These are phyloP conservation scores for Thalassiosira mediterranea DNA, from an alignment of 352 stramenopile species.

Conservation along the genomic window DNA sequence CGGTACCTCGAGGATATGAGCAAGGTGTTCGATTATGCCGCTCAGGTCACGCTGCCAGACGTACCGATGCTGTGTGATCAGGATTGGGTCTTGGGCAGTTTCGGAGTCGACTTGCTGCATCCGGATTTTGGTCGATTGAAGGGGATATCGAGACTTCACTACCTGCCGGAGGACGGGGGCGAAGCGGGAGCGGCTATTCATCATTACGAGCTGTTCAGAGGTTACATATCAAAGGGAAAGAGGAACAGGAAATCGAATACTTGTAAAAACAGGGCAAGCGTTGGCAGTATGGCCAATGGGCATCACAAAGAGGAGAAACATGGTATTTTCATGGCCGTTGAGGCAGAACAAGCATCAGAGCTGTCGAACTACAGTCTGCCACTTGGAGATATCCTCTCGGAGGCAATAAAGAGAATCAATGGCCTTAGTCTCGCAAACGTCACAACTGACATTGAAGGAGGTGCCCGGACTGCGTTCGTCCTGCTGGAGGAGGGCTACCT, in stretches of 20 bases:
- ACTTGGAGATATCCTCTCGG: neutral
- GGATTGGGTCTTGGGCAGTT: conserved; percentile 42
- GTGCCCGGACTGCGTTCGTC: neutral
- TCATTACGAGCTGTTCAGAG: neutral
- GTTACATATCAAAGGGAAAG: no score
- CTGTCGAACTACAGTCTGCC: neutral
- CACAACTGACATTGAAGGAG: neutral
- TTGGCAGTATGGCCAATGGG: no score
- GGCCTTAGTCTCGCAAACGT: neutral
- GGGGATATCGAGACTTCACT: neutral
- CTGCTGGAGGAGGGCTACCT: neutral
- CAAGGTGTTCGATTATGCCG: conserved; percentile 76
- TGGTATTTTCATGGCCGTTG: neutral
- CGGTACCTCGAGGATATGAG: conserved; percentile 63
- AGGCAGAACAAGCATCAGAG: neutral
- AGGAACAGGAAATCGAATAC: no score
- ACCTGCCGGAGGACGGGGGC: neutral
- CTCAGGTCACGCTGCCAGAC: conserved; percentile 3
- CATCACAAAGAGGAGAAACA: neutral
- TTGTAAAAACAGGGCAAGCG: no score
- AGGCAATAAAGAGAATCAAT: neutral
- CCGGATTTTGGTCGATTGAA: conserved; percentile 6
- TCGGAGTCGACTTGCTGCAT: conserved; percentile 66
- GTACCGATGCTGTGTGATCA: neutral
- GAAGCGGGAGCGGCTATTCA: no score